A percentile compares a stretch with the other conserved stretches of the same genome.
phyloP scores from a whole-genome alignment of 2,329 filamentous ascomycete genomes.

The Fonsecaea monophora region DNA sequence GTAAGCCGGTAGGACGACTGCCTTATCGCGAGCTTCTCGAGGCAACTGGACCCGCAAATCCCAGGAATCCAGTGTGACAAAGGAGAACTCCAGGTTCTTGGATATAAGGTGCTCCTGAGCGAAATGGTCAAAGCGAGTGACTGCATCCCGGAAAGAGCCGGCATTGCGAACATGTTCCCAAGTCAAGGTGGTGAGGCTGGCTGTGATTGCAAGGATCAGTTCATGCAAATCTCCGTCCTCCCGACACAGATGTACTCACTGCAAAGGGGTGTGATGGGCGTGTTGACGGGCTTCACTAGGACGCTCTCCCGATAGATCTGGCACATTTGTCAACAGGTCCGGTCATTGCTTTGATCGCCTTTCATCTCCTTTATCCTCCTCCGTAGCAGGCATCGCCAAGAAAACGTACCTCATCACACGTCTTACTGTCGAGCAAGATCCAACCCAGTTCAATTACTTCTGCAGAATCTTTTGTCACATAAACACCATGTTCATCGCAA shows the following conservation, averaged over 20 bases:
- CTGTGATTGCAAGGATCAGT: constrained; percentile 56
- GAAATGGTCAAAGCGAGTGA: constrained; percentile 93
- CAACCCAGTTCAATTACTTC: constrained; percentile 99
- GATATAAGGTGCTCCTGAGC: constrained; percentile 87
- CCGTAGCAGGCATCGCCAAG: constrained; percentile 28
- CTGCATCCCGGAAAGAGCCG: constrained; percentile 94
- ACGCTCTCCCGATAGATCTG: constrained; percentile 95
- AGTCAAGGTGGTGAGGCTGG: constrained; percentile 94
- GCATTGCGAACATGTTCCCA: constrained; percentile 99
- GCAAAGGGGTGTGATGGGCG: constrained; percentile 96
- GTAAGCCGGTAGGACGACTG: constrained; percentile 93
- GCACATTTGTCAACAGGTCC: constrained; percentile 30
- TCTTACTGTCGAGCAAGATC: constrained; percentile 92
- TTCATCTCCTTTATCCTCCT: constrained; percentile 16
- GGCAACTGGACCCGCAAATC: constrained; percentile 97
- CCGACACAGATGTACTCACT: constrained; percentile 70
- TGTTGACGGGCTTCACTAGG: constrained; percentile 97
- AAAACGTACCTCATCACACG: constrained; percentile 81
- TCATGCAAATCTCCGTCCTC: constrained; percentile 27
- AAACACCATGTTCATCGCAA: constrained; percentile 98
- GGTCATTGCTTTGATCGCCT: background rate
- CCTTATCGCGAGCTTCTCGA: constrained; percentile 96
- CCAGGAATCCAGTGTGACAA: constrained; percentile 98
- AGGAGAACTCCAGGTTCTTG: constrained; percentile 95
- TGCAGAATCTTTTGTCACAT: constrained; percentile 98